Evolutionary conservation across 768 basidiomycete species (phyloP), one percentile per base, ranked within the genome.

Genomic region (Lentinus tigrinus): DNA sequence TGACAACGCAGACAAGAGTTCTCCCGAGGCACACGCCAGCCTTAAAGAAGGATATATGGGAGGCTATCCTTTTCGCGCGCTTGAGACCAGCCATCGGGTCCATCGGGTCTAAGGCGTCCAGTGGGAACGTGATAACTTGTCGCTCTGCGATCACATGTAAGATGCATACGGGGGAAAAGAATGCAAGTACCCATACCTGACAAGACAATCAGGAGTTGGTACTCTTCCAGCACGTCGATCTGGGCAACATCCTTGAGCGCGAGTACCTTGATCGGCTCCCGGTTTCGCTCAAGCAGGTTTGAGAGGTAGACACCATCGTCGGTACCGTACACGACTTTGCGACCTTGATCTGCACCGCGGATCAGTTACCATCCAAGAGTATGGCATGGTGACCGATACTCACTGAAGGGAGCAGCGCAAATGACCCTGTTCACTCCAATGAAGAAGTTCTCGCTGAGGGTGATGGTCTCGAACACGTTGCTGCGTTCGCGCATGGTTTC

Each of bases 31-130:
- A 99, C 43, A 88, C 83, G 0, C 97, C 97, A 9, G 93, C 89
- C 73, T 98, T 98, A 84, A 99, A 98, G 77, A 98, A 98, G 2
- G 93, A 89, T 0, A 95, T 98, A 71, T 98, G 95, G 0, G 93
- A 90, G 0, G 96, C 92, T 67, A 98, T 94, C 56, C 93, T 85
- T 74, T 97, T 97, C 1, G 93, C 95, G 11, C 95, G 87, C 73
- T 94, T 97, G 58, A 97, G 74, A 1, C 95, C 95, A 2, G 91
- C 88, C 72, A 89, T 83, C 0, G 96, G 94, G 67, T 99, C 97
- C 66, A 85, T 83, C 2, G 89, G 87, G 65, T 97, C 93, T 40
- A 99, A 78, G 6, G 93, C 89, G 23, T 99, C 97, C 14, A 99
- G 78, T 0, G 95, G 95, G 77, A 97, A 98, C 1, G 96, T 97